Evolutionary conservation across 2,329 filamentous ascomycete genomes (phyloP).

Genomic region (Alternaria sp.): DNA sequence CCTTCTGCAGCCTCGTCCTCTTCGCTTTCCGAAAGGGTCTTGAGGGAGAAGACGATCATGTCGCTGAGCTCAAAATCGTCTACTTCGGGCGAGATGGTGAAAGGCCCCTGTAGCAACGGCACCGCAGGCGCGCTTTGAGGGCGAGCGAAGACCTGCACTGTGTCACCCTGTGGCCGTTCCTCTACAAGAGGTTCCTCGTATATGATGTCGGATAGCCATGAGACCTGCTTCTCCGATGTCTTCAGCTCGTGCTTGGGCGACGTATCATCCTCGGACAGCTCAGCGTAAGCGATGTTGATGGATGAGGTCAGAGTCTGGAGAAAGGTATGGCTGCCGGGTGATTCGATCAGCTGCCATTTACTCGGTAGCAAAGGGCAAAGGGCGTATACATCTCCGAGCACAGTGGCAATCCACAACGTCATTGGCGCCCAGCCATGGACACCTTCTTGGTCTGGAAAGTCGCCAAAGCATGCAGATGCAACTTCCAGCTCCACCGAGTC

Average conservation of each 20-base stretch:
- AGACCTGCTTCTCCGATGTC: conserved; percentile 63
- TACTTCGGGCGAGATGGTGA: conserved; percentile 60
- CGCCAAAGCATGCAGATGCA: conserved; percentile 88
- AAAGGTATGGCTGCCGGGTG: conserved; percentile 64
- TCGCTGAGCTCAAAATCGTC: conserved; percentile 67
- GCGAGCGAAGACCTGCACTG: conserved; percentile 63
- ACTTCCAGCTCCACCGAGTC: conserved; percentile 95
- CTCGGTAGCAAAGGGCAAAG: conserved; percentile 88
- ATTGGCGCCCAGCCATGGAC: conserved; percentile 85
- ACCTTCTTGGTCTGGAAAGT: conserved; percentile 62
- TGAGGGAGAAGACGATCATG: conserved; percentile 63
- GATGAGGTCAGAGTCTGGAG: conserved; percentile 84
- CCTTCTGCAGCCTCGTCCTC: conserved; percentile 59
- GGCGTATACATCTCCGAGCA: conserved; percentile 90
- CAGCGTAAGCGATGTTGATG: conserved; percentile 71
- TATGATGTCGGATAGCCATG: conserved; percentile 62
- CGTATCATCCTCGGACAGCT: conserved; percentile 35
- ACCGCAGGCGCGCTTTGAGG: conserved; percentile 63
- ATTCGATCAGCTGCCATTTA: conserved; percentile 72
- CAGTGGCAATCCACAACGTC: conserved; percentile 98
- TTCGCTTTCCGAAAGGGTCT: conserved; percentile 60
- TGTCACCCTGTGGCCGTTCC: conserved; percentile 51
- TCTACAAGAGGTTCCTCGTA: conserved; percentile 59
- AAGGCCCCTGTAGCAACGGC: conserved; percentile 69
- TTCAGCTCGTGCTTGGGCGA: conserved; percentile 54